A percentile compares a stretch with the other conserved stretches of the same genome.
Evolutionary conservation across 352 stramenopile genomes (phyloP).

Genomic region (Aphanomyces cochlioides): DNA sequence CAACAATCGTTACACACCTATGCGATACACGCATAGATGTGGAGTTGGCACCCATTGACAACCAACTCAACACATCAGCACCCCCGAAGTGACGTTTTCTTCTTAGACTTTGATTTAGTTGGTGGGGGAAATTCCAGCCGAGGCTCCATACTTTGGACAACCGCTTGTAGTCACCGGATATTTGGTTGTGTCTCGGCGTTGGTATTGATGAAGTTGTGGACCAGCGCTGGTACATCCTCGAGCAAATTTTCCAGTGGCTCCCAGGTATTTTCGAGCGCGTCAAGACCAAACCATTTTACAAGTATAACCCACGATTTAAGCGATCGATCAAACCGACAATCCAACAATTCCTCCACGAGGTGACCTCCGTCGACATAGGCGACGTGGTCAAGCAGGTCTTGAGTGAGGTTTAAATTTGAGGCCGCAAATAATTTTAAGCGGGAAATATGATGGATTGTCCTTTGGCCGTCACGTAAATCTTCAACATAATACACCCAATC

Average conservation of each 20-base stretch:
- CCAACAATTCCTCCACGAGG: constrained; percentile 28
- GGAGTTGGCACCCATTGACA: no score
- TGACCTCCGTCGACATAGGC: constrained; percentile 30
- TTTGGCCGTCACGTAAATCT: constrained; percentile 18
- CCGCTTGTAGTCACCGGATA: no score
- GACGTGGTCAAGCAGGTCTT: constrained; percentile 14
- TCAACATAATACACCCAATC: constrained; percentile 29
- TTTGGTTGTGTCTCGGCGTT: no score
- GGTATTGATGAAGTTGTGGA: no score
- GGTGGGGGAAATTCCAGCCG: no score
- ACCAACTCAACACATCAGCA: no score
- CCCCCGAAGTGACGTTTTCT: no score
- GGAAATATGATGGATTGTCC: constrained; percentile 25
- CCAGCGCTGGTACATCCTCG: no score
- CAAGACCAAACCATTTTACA: constrained; percentile 31
- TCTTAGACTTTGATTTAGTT: no score
- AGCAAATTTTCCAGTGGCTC: neutral
- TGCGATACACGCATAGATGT: no score
- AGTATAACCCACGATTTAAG: neutral
- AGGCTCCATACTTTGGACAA: no score
- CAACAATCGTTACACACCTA: no score
- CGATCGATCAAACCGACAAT: neutral
- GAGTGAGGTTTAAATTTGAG: neutral
- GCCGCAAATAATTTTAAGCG: constrained; percentile 31
- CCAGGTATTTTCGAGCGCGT: constrained; percentile 28